A percentile compares a stretch with the other conserved stretches of the same genome.
These are phyloP conservation scores for Fraxinus floribunda DNA, from an alignment of 305 asterid genomes.

Conservation along the genomic window DNA sequence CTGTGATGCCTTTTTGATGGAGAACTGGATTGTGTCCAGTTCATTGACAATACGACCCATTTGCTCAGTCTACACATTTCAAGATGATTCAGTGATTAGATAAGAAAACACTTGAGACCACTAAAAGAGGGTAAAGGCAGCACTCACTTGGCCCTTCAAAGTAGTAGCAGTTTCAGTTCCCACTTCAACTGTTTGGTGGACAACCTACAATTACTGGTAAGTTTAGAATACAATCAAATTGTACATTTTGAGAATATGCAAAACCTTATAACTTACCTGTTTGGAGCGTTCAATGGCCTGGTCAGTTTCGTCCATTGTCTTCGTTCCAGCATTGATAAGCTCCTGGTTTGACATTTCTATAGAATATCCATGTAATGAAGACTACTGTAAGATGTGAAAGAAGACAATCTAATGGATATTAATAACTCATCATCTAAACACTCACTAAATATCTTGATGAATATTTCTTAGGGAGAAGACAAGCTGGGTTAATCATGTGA, in stretches of 20 bases:
- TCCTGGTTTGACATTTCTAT: conserved; percentile 95
- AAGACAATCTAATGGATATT: conserved; percentile 3
- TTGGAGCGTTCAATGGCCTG: conserved; percentile 98
- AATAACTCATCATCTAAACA: not conserved
- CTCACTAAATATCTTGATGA: not conserved
- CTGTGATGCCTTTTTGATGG: conserved; percentile 91
- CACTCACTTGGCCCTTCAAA: conserved; percentile 93
- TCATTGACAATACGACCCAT: conserved; percentile 98
- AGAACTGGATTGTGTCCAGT: conserved; percentile 94
- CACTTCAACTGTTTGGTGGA: conserved; percentile 94
- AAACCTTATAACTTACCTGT: conserved; percentile 53
- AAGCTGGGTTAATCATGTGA: not conserved
- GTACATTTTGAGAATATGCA: conserved; percentile 19
- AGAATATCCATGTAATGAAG: conserved; percentile 25
- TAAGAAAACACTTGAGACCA: conserved; percentile 12
- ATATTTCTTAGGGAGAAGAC: not conserved
- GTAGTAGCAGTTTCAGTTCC: conserved; percentile 93
- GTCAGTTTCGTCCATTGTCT: conserved; percentile 93
- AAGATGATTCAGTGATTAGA: conserved; percentile 20
- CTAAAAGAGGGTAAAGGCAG: conserved; percentile 8
- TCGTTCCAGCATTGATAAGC: conserved; percentile 73
- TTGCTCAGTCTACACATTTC: conserved; percentile 75
- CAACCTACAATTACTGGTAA: conserved; percentile 58
- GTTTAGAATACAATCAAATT: conserved; percentile 25
- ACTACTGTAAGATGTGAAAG: conserved; percentile 31